phyloP scores from a whole-genome alignment of 148 eudicot species.

The Spergularia marina region DNA sequence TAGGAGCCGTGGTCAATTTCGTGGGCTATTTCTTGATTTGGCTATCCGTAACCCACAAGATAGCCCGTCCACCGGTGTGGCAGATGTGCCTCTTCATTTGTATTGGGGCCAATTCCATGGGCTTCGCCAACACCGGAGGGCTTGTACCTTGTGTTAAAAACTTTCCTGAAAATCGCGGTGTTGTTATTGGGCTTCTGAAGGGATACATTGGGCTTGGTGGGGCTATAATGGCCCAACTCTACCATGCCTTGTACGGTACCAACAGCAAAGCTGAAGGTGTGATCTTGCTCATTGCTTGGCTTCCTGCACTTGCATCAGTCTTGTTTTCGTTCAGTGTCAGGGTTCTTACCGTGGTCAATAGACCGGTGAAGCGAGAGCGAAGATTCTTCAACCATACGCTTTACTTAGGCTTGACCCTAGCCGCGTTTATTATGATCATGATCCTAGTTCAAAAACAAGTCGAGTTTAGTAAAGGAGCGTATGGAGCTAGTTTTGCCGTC shows the following conservation, averaged over 20 bases:
- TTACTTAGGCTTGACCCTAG: constrained; percentile 23
- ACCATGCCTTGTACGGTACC: constrained; percentile 31
- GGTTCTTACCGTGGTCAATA: constrained; percentile 19
- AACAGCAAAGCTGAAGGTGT: constrained; percentile 17
- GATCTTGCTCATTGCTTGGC: constrained; percentile 31
- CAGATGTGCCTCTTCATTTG: constrained; percentile 29
- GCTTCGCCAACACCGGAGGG: constrained; percentile 29
- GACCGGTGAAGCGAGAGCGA: constrained; percentile 24
- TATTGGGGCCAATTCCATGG: constrained; percentile 31
- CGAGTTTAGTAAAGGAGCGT: constrained; percentile 21
- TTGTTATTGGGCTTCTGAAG: constrained; percentile 34
- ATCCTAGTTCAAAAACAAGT: constrained; percentile 21
- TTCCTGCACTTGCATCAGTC: constrained; percentile 25
- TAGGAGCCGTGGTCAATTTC: constrained; percentile 29
- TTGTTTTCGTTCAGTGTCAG: constrained; percentile 28
- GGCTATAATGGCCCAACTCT: constrained; percentile 36
- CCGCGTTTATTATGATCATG: constrained; percentile 27
- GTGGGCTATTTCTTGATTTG: constrained; percentile 31
- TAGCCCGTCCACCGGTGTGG: constrained; percentile 28
- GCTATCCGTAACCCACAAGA: constrained; percentile 28
- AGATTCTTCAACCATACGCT: constrained; percentile 27
- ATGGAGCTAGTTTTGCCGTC: constrained; percentile 25
- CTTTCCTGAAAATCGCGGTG: constrained; percentile 34
- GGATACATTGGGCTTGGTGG: constrained; percentile 35
- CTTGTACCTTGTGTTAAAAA: constrained; percentile 35